Conservation (phyloP, 257 asterid genomes). For the Voacanga thouarsii region DNA sequence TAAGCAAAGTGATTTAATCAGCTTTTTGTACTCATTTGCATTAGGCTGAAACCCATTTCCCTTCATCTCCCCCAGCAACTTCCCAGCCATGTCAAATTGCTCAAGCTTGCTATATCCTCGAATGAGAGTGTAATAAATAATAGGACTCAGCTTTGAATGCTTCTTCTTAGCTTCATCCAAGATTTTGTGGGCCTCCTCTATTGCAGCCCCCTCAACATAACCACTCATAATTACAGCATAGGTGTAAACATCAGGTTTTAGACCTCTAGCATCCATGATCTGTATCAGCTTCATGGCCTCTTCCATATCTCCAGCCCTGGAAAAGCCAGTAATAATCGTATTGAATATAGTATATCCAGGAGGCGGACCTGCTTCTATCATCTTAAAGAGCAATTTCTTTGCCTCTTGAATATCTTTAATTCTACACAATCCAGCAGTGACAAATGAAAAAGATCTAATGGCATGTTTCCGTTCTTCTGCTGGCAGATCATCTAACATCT, state of each 20-base stretch:
- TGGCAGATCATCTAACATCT: conserved; percentile 52
- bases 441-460: conserved; percentile 53
- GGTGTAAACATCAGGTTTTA: conserved; percentile 79
- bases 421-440: conserved; percentile 63
- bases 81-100: conserved; percentile 68
- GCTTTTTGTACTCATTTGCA: conserved; percentile 71
- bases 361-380: conserved; percentile 75
- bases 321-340: conserved; percentile 56
- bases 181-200: conserved; percentile 72
- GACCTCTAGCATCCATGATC: conserved; percentile 70
- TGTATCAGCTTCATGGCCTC: conserved; percentile 50
- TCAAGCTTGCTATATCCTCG: conserved; percentile 83
- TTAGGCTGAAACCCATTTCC: conserved; percentile 54
- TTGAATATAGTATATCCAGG: conserved; percentile 75
- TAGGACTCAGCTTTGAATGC: conserved; percentile 58
- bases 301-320: conserved; percentile 56
- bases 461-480: conserved; percentile 48
- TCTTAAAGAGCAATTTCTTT: conserved; percentile 52
- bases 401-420: conserved; percentile 62
- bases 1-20: conserved; percentile 78
- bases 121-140: conserved; percentile 60
- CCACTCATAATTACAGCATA: conserved; percentile 73
- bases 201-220: conserved; percentile 51
- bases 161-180: conserved; percentile 64
- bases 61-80: conserved; percentile 66